phyloP scores from a whole-genome alignment of 495 filamentous ascomycete species.

The Daldinia concentrica region DNA sequence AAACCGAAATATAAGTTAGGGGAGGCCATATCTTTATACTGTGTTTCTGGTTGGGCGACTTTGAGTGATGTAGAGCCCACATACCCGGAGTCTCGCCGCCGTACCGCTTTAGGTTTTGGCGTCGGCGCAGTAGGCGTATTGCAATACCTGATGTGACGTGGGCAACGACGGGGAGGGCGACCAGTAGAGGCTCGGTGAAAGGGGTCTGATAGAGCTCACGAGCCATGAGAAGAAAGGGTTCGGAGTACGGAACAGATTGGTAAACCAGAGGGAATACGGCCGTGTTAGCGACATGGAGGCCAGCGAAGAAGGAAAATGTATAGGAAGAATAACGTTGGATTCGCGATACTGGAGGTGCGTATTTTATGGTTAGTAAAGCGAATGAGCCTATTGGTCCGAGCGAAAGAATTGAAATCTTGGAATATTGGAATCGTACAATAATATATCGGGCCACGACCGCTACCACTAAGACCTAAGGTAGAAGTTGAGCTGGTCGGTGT shows the following conservation, averaged over 20 bases:
- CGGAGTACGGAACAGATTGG: conserved; percentile 61
- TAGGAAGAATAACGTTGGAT: conserved; percentile 90
- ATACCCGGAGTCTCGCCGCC: conserved; percentile 57
- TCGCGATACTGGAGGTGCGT: conserved; percentile 67
- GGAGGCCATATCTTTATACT: conserved; percentile 68
- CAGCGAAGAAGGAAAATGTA: conserved; percentile 79
- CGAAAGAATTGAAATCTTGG: conserved; percentile 2
- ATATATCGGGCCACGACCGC: conserved; percentile 63
- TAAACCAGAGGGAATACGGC: conserved; percentile 74
- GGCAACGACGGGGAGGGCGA: conserved; percentile 65
- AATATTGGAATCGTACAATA: conserved; percentile 61
- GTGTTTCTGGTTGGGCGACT: conserved; percentile 40
- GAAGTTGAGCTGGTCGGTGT: conserved; percentile 34
- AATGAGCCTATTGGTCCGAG: conserved; percentile 17
- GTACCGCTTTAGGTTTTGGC: conserved; percentile 73
- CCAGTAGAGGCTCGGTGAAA: conserved; percentile 69
- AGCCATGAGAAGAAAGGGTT: conserved; percentile 74
- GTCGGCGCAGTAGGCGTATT: conserved; percentile 76
- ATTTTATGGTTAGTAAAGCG: conserved; percentile 11
- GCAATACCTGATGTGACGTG: conserved; percentile 74
- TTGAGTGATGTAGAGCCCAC: conserved; percentile 52
- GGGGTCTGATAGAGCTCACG: conserved; percentile 83
- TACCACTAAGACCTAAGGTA: conserved; percentile 65
- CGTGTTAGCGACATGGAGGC: conserved; percentile 82
- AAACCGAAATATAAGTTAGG: conserved; percentile 68